Evolutionary conservation across 371 early-diverging fungal genomes (phyloP).

Genomic region (Chytridium lagenaria): DNA sequence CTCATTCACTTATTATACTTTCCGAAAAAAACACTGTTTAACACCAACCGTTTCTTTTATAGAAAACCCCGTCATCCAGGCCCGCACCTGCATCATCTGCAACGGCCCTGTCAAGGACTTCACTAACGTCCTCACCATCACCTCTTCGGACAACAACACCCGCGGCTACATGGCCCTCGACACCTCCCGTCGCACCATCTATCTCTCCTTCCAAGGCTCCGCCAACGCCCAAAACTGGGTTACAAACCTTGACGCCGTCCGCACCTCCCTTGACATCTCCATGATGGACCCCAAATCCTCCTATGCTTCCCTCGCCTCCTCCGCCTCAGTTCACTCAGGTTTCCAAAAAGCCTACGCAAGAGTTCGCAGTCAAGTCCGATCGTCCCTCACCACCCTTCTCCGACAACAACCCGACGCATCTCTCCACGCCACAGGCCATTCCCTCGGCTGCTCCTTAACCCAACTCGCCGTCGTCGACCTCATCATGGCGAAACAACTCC

Average conservation of each 20-base stretch:
- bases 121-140: neutral
- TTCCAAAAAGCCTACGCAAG: slow-evolving; percentile 9
- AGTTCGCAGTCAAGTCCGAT: neutral
- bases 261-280: slow-evolving; percentile 9
- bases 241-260: neutral
- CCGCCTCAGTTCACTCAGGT: neutral
- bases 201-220: slow-evolving; percentile 20
- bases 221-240: slow-evolving; percentile 1
- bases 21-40: neutral
- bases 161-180: slow-evolving; percentile 8
- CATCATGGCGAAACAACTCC: neutral
- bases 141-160: neutral
- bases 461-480: neutral
- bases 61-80: neutral
- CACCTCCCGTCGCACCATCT: neutral
- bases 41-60: neutral
- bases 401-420: neutral
- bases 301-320: neutral
- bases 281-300: neutral
- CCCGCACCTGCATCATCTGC: slow-evolving; percentile 15
- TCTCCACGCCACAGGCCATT: slow-evolving; percentile 12
- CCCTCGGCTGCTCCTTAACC: neutral
- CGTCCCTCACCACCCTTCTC: neutral
- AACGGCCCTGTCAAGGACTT: neutral
- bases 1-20: neutral